phyloP scores from a whole-genome alignment of 305 asterid species.

The Fraxinus nigra region DNA sequence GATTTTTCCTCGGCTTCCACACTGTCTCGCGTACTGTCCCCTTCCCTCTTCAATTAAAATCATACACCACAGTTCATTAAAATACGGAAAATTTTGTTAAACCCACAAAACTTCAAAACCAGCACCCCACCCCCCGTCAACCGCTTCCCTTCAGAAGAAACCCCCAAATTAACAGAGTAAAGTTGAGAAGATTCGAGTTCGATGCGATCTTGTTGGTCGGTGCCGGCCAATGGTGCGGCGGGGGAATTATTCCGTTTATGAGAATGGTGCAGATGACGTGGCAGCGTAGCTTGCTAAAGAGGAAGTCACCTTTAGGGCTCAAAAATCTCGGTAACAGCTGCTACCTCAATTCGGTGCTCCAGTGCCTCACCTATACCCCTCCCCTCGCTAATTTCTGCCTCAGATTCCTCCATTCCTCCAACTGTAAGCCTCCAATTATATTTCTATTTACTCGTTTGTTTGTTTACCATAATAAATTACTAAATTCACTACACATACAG shows the following conservation, averaged over 20 bases:
- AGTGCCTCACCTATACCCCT: slow-evolving; percentile 98
- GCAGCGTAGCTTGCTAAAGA: slow-evolving; percentile 85
- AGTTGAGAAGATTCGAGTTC: slow-evolving; percentile 27
- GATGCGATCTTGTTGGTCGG: slow-evolving; percentile 61
- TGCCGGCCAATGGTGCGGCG: slow-evolving; percentile 65
- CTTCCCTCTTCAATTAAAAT: not conserved
- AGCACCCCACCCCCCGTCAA: not conserved
- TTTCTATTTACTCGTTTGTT: not conserved
- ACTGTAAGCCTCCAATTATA: slow-evolving; percentile 42
- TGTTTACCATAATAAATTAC: not conserved
- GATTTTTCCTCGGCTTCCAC: not conserved
- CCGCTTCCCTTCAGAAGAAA: not conserved
- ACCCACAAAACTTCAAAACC: not conserved
- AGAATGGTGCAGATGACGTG: slow-evolving; percentile 97
- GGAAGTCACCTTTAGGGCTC: slow-evolving; percentile 89
- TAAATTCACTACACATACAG: not conserved
- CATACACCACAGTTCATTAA: not conserved
- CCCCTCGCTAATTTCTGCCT: slow-evolving; percentile 95
- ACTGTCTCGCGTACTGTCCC: not conserved
- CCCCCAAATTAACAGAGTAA: not conserved
- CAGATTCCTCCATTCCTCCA: slow-evolving; percentile 69
- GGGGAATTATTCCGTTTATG: slow-evolving; percentile 60
- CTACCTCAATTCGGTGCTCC: slow-evolving; percentile 97
- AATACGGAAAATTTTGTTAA: not conserved
- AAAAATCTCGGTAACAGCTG: slow-evolving; percentile 93